Base-by-base conservation (phyloP, 1,284 basidiomycete genomes). In the Baeospora myosura region DNA sequence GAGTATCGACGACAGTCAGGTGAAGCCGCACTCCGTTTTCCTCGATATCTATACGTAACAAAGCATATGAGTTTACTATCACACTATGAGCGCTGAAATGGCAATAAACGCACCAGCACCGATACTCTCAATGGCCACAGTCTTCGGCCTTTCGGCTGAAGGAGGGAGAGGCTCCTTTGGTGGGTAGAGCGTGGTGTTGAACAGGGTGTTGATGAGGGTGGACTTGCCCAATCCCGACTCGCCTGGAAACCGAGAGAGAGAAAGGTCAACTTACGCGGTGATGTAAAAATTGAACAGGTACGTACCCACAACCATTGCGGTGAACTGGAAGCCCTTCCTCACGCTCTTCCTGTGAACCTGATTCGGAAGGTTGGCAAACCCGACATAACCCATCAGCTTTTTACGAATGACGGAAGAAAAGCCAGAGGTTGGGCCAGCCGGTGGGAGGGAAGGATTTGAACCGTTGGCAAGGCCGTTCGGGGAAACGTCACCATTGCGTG, bases 151-250 rank as follows among this genome's bases (percentile, higher is more conserved):
- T 63, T 97, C 94, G 28, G 83, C 78, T 43, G 89, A 81, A 29
- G 93, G 93, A 43, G 82, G 78, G 25, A 85, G 71, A 41, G 86
- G 76, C 50, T 86, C 79, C 66, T 92, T 93, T 47, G 86, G 79
- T 41, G 88, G 84, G 64, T 96, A 95, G 48, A 98, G 84, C 48
- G 80, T 78, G 36, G 93, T 95, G 62, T 95, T 91, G 77, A 98
- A 98, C 49, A 98, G 77, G 14, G 94, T 98, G 69, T 98, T 98
- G 63, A 98, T 84, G 59, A 97, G 77, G 7, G 94, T 98, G 12
- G 94, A 97, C 72, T 98, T 98, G 50, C 94, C 94, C 49, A 98
- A 74, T 42, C 94, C 94, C 40, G 93, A 96, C 71, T 98, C 94
- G 67, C 93, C 92, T 96, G 60, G 47, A 50, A 46, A 36, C 42